These are phyloP conservation scores for Erodium texanum DNA, from an alignment of 441 rosid genomes.

Conservation along the genomic window DNA sequence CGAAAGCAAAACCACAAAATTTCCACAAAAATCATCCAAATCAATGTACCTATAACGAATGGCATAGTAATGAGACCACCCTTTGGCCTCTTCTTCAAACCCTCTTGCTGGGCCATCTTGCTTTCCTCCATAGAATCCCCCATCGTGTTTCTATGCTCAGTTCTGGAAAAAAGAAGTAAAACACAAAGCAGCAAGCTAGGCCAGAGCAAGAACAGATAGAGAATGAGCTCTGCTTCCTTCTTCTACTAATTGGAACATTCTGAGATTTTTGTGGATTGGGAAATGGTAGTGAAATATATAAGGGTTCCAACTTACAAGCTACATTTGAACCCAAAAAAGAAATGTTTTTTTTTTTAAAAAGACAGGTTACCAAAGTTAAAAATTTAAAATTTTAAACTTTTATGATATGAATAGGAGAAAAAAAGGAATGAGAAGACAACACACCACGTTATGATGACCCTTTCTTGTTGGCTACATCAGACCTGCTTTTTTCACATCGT, in stretches of 20 bases:
- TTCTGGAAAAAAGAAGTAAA: background rate
- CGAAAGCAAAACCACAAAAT: background rate
- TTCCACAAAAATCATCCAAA: background rate
- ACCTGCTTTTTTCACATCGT: constrained; percentile 6
- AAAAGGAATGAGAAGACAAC: constrained; percentile 23
- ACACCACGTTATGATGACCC: constrained; percentile 25
- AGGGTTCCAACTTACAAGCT: background rate
- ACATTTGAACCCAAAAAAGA: background rate
- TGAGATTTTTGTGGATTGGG: background rate
- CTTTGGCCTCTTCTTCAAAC: constrained; percentile 14
- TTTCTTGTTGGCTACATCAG: constrained; percentile 24
- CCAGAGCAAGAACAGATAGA: background rate
- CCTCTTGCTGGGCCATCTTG: constrained; percentile 3
- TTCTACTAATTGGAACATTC: background rate
- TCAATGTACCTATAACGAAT: constrained; percentile 58
- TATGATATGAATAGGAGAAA: background rate
- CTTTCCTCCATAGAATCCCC: constrained; percentile 4
- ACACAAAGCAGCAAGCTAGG: background rate
- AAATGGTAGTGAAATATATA: constrained; percentile 3
- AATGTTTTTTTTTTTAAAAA: background rate
- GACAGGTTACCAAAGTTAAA: constrained; percentile 1
- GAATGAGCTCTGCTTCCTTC: background rate
- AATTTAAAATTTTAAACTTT: background rate
- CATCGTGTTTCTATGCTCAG: constrained; percentile 2
- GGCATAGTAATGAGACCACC: constrained; percentile 85